Percentiles rank a stretch among this genome's conserved stretches.
These are phyloP conservation scores for Pichia paraexigua DNA, from an alignment of 805 yeast species.

Conservation along the genomic window DNA sequence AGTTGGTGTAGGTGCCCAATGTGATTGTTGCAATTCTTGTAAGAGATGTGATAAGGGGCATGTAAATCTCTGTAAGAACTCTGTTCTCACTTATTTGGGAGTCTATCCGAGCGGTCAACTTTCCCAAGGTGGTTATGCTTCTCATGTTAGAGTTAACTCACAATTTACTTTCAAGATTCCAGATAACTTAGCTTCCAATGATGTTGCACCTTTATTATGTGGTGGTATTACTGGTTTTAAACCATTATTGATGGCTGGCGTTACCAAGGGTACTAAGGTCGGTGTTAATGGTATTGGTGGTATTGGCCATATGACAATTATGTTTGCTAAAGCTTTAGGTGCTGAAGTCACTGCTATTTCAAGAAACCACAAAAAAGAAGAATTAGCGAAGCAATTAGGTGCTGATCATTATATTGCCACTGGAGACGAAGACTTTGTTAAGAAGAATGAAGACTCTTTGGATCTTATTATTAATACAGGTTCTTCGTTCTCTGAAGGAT, in stretches of 20 bases:
- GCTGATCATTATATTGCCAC: constrained; percentile 49
- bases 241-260: constrained; percentile 34
- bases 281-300: constrained; percentile 42
- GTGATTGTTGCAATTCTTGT: constrained; percentile 33
- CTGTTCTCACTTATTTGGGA: constrained; percentile 44
- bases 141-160: constrained; percentile 36
- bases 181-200: constrained; percentile 31
- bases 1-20: constrained; percentile 45
- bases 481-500: constrained; percentile 29
- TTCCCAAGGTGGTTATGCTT: constrained; percentile 43
- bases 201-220: constrained; percentile 48
- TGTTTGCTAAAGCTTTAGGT: constrained; percentile 50
- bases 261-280: constrained; percentile 40
- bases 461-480: constrained; percentile 46
- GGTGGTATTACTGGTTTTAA: constrained; percentile 48
- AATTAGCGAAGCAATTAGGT: constrained; percentile 42
- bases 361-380: constrained; percentile 41
- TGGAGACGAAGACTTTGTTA: constrained; percentile 36
- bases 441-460: constrained; percentile 25
- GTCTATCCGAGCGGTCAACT: constrained; percentile 37
- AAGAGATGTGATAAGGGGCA: constrained; percentile 29
- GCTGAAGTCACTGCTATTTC: constrained; percentile 52
- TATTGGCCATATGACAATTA: constrained; percentile 36
- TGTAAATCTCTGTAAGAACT: constrained; percentile 42
- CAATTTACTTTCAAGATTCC: constrained; percentile 42